Conservation (phyloP, 2,329 filamentous ascomycete species). For the Lachnellula cervina region DNA sequence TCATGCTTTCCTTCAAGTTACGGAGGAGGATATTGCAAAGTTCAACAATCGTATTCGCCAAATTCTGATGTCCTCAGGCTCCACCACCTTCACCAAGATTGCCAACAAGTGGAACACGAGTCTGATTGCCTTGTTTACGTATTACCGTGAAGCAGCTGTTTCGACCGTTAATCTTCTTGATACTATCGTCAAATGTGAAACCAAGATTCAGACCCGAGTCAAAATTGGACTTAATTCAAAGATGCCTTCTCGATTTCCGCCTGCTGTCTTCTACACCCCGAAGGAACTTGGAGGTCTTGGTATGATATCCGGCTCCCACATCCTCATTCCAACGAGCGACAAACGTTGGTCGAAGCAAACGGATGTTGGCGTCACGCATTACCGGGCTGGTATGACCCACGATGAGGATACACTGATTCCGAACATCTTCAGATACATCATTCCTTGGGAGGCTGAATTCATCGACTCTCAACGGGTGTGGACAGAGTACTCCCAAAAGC, state of each 20-base stretch:
- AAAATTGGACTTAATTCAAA: slow-evolving; percentile 99
- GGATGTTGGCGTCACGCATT: slow-evolving; percentile 94
- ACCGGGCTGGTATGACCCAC: slow-evolving; percentile 95
- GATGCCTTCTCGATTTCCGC: slow-evolving; percentile 98
- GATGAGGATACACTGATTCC: slow-evolving; percentile 97
- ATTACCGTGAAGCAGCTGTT: slow-evolving; percentile 95
- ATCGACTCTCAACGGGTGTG: slow-evolving; percentile 98
- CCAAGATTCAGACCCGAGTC: slow-evolving; percentile 97
- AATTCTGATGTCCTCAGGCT: slow-evolving; percentile 99
- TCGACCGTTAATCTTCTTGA: slow-evolving; percentile 91
- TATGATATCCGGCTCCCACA: slow-evolving; percentile 99
- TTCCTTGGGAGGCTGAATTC: slow-evolving; percentile 98
- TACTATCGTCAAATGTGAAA: slow-evolving; percentile 98
- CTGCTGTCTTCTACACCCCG: slow-evolving; percentile 96
- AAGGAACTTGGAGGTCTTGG: slow-evolving; percentile 95
- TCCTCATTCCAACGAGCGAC: slow-evolving; percentile 93
- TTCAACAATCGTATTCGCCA: slow-evolving; percentile 99
- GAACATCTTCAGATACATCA: slow-evolving; percentile 99
- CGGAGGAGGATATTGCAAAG: slow-evolving; percentile 95
- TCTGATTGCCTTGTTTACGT: slow-evolving; percentile 93
- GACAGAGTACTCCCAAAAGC: slow-evolving; percentile 99
- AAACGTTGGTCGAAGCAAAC: slow-evolving; percentile 99
- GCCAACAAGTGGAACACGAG: slow-evolving; percentile 99
- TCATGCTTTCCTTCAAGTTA: slow-evolving; percentile 95
- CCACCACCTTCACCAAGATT: slow-evolving; percentile 98